Evolutionary conservation across 2,329 filamentous ascomycete species (phyloP), one percentile per base, ranked within the genome.

Genomic region (Botrytis fabae): DNA sequence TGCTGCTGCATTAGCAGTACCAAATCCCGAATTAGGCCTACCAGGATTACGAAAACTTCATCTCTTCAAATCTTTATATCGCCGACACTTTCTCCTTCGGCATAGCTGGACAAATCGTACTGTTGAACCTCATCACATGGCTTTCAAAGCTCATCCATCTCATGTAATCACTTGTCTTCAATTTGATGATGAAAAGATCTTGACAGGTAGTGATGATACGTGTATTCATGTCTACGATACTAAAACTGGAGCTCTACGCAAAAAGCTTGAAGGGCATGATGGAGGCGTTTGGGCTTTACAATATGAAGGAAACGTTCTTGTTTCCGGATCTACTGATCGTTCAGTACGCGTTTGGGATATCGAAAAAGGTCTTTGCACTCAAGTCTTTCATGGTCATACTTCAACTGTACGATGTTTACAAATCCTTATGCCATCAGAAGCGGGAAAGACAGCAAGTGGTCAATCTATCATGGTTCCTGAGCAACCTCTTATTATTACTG

Each of bases 281-380:
- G 96, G 96, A 48, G 96, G 96, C 63, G 96, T 99, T 1, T 99
- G 96, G 96, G 96, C 96, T 44, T 84, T 99, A 70, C 95, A 98
- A 81, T 99, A 98, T 80, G 92, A 98, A 80, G 95, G 95, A 69
- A 98, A 98, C 80, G 94, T 93, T 25, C 85, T 99, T 32, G 96
- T 99, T 3, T 99, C 96, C 25, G 96, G 96, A 3, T 98, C 95
- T 10, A 99, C 96, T 0, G 96, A 99, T 82, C 88, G 96, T 64
- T 97, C 96, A 18, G 96, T 99, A n/a, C 91, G 96, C n/a, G 95
- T 99, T 0, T 99, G 96, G 96, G 95, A 99, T 81, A 98, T 99
- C 76, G 94, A 97, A 80, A 92, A 92, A 78, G 96, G 95, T 0
- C 89, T 93, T 63, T 98, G 95, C 82, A 95, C 95, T 18, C 96